Evolutionary conservation across 306 rosid genomes (phyloP).

Genomic region (Pueraria montana): DNA sequence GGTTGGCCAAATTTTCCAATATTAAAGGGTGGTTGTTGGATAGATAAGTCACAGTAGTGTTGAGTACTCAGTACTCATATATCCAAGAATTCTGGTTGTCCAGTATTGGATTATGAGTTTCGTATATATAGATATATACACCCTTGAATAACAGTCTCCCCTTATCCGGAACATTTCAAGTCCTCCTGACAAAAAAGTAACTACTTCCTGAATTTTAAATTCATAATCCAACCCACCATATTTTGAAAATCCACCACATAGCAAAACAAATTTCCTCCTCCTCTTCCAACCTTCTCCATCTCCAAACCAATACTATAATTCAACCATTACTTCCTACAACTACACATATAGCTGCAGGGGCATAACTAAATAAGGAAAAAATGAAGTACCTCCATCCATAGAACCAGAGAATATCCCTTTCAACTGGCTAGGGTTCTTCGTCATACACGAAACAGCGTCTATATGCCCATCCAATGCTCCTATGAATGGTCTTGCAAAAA

Average conservation of each 20-base stretch:
- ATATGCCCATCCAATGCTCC: constrained; percentile 98
- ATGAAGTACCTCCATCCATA: constrained; percentile 91
- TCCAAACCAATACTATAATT: constrained; percentile 28
- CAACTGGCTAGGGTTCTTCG: constrained; percentile 88
- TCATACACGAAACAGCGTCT: constrained; percentile 89
- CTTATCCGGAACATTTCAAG: neutral
- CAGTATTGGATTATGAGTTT: neutral
- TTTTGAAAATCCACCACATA: neutral
- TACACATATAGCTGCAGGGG: neutral
- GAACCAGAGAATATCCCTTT: constrained; percentile 88
- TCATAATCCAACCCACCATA: neutral
- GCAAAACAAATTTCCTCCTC: neutral
- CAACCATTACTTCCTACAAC: constrained; percentile 19
- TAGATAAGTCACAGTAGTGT: neutral
- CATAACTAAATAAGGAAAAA: constrained; percentile 5
- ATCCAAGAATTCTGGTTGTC: neutral
- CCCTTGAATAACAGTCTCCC: neutral
- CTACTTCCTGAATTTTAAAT: neutral
- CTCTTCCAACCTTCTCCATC: constrained; percentile 23
- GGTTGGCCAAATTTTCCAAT: neutral
- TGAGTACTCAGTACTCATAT: neutral
- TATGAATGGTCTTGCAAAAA: constrained; percentile 91
- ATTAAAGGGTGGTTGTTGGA: neutral
- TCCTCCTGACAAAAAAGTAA: neutral
- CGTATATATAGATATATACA: neutral